These are phyloP conservation scores for Claviceps quebecensis DNA, from an alignment of 2,329 filamentous ascomycete species.

Conservation along the genomic window DNA sequence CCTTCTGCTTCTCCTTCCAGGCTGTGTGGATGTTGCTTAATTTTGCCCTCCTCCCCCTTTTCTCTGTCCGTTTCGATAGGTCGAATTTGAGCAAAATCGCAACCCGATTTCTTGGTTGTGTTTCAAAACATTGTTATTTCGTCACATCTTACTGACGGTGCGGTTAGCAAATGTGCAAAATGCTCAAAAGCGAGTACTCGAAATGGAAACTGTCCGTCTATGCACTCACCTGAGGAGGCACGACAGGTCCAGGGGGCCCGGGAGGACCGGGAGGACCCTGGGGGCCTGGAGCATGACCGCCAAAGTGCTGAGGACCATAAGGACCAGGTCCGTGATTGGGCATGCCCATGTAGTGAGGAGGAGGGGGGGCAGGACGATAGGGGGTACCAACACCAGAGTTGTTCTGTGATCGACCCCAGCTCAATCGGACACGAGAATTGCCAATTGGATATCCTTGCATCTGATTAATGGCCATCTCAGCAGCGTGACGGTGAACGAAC, in stretches of 20 bases:
- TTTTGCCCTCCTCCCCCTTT: not conserved
- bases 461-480: slow-evolving; percentile 99
- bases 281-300: slow-evolving; percentile 23
- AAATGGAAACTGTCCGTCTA: not conserved
- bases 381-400: slow-evolving; percentile 97
- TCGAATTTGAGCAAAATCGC: not conserved
- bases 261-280: slow-evolving; percentile 23
- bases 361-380: slow-evolving; percentile 77
- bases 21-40: not conserved
- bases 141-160: not conserved
- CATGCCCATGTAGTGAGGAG: slow-evolving; percentile 40
- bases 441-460: slow-evolving; percentile 99
- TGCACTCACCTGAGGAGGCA: slow-evolving; percentile 25
- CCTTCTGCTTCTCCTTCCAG: not conserved
- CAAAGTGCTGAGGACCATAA: slow-evolving; percentile 25
- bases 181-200: not conserved
- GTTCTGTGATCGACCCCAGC: slow-evolving; percentile 97
- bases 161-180: slow-evolving; percentile 1
- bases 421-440: slow-evolving; percentile 92
- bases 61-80: not conserved
- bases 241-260: slow-evolving; percentile 22
- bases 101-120: not conserved
- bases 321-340: slow-evolving; percentile 28
- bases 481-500: slow-evolving; percentile 95
- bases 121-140: not conserved